A percentile compares a stretch with the other conserved stretches of the same genome.
Conservation (phyloP, 306 rosid species). For the Castanea sativa region DNA sequence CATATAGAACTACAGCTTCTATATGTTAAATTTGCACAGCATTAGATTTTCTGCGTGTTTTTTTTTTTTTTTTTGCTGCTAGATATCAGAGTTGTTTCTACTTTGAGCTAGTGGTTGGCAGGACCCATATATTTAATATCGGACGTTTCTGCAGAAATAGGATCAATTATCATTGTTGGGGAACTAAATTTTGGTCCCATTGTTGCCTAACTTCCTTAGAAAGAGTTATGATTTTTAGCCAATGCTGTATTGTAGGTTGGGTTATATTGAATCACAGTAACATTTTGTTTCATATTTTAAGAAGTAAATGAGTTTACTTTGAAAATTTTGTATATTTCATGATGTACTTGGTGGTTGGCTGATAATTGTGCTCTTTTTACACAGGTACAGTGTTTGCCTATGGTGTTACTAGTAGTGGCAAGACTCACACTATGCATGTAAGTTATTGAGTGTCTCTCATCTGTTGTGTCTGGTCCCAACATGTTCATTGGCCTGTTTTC, state of each 20-base stretch:
- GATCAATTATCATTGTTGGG: background rate
- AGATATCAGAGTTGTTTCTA: background rate
- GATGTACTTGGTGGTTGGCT: constrained; percentile 11
- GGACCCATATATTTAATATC: background rate
- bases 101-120: background rate
- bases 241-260: background rate
- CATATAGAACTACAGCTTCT: background rate
- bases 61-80: background rate
- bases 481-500: background rate
- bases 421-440: constrained; percentile 95
- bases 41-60: background rate
- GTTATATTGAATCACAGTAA: background rate
- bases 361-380: constrained; percentile 20
- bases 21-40: background rate
- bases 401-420: constrained; percentile 92
- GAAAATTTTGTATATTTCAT: background rate
- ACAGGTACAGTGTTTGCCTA: constrained; percentile 92
- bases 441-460: constrained; percentile 28
- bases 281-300: background rate
- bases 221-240: background rate
- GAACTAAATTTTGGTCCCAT: background rate
- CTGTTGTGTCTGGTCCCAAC: background rate
- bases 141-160: background rate
- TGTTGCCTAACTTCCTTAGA: background rate
- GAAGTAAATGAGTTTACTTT: background rate